These are phyloP conservation scores for Mortierella sp. DNA, from an alignment of 371 early-diverging fungal species.

Conservation along the genomic window DNA sequence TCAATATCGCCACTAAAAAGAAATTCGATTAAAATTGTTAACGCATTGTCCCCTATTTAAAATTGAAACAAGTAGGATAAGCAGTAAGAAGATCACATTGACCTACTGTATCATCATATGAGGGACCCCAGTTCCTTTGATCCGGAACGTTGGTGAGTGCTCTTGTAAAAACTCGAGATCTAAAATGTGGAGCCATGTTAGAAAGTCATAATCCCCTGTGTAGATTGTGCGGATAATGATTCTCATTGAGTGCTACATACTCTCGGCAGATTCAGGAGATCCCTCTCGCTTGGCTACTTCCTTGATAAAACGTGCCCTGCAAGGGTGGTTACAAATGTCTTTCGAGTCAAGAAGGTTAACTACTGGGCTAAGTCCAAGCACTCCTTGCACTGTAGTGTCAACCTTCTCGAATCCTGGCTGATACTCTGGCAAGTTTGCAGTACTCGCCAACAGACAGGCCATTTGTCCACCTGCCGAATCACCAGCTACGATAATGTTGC, in stretches of 20 bases:
- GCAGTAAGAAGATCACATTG: not conserved
- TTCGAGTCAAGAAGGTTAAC: constrained; percentile 58
- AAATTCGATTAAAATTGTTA: not conserved
- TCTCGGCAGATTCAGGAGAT: constrained; percentile 40
- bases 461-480: constrained; percentile 81
- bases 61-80: not conserved
- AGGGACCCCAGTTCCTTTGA: constrained; percentile 34
- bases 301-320: constrained; percentile 55
- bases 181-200: not conserved
- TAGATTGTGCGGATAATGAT: not conserved
- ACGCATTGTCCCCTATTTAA: not conserved
- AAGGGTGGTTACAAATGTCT: constrained; percentile 29
- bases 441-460: constrained; percentile 73
- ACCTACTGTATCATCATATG: constrained; percentile 56
- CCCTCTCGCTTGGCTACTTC: constrained; percentile 54
- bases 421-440: constrained; percentile 69
- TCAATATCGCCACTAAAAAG: constrained; percentile 53
- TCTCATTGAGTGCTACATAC: constrained; percentile 6
- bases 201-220: not conserved
- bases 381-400: constrained; percentile 75
- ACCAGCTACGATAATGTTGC: constrained; percentile 75
- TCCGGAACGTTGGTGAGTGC: constrained; percentile 62
- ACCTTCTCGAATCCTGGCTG: constrained; percentile 80
- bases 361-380: constrained; percentile 63
- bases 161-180: constrained; percentile 59